These are phyloP conservation scores for Populus hybrid DNA, from an alignment of 441 rosid species.

Conservation along the genomic window DNA sequence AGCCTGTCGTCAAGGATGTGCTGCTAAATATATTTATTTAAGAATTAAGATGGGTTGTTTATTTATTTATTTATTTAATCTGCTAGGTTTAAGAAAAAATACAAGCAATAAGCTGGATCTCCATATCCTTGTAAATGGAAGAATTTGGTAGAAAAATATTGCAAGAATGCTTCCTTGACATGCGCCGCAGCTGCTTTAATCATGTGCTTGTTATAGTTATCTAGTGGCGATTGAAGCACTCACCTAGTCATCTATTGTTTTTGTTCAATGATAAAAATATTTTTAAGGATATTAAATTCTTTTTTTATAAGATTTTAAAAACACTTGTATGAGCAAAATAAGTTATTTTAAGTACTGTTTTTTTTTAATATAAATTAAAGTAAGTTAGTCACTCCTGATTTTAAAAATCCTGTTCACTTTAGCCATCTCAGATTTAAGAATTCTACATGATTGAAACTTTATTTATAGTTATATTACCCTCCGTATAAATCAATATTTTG, in stretches of 20 bases:
- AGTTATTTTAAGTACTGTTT: too few relatives aligned
- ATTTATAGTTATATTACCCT: neutral
- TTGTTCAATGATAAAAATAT: too few relatives aligned
- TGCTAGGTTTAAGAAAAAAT: conserved; percentile 1
- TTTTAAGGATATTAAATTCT: too few relatives aligned
- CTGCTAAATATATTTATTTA: too few relatives aligned
- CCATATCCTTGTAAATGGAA: neutral
- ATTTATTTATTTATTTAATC: neutral
- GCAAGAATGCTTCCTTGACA: conserved; percentile 4
- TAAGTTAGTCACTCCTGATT: too few relatives aligned
- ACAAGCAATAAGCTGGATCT: neutral
- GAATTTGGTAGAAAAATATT: neutral
- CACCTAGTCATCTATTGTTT: neutral
- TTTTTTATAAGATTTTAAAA: too few relatives aligned
- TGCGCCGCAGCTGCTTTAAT: conserved; percentile 2
- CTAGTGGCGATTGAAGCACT: neutral
- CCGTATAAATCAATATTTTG: neutral
- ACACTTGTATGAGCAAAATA: too few relatives aligned
- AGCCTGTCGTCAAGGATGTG: too few relatives aligned
- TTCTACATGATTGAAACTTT: neutral
- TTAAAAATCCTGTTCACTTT: too few relatives aligned
- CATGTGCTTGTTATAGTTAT: neutral
- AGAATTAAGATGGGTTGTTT: neutral
- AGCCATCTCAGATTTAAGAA: too few relatives aligned
- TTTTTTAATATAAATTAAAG: too few relatives aligned